These are phyloP conservation scores for Pichia gijzeniarum DNA, from an alignment of 805 yeast genomes.

Conservation along the genomic window DNA sequence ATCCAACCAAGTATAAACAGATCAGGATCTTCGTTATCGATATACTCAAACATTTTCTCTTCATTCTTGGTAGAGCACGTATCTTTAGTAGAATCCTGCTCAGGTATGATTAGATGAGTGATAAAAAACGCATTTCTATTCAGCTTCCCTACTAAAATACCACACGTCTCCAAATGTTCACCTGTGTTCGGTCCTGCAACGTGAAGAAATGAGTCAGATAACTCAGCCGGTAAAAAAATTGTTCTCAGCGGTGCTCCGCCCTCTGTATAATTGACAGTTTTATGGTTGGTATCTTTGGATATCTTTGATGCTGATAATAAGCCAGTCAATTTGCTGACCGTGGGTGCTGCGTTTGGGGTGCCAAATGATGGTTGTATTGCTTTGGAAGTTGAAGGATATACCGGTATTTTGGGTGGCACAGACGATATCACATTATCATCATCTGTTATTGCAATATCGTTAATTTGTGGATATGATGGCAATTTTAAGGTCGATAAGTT, in stretches of 20 bases:
- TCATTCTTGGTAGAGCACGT: slow-evolving; percentile 59
- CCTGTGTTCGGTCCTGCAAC: slow-evolving; percentile 45
- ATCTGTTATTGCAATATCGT: slow-evolving; percentile 14
- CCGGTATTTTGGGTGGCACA: slow-evolving; percentile 9
- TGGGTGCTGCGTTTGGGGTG: not conserved
- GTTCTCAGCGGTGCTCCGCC: slow-evolving; percentile 51
- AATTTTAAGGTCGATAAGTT: not conserved
- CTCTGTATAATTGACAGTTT: slow-evolving; percentile 41
- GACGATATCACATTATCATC: slow-evolving; percentile 3
- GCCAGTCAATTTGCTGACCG: not conserved
- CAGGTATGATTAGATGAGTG: slow-evolving; percentile 56
- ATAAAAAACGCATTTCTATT: slow-evolving; percentile 56
- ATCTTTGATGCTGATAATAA: not conserved
- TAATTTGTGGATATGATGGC: slow-evolving; percentile 19
- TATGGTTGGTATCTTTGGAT: slow-evolving; percentile 27
- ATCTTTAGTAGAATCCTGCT: slow-evolving; percentile 55
- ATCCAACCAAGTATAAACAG: slow-evolving; percentile 68
- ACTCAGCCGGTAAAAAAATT: slow-evolving; percentile 41
- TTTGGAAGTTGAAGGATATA: slow-evolving; percentile 1
- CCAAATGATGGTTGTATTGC: not conserved
- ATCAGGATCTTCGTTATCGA: slow-evolving; percentile 41
- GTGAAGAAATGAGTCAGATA: slow-evolving; percentile 38
- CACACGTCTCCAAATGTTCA: slow-evolving; percentile 55
- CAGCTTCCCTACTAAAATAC: slow-evolving; percentile 58
- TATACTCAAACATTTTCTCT: slow-evolving; percentile 48